Conservation (phyloP, 768 basidiomycete species). For the Termitomyces sp. region DNA sequence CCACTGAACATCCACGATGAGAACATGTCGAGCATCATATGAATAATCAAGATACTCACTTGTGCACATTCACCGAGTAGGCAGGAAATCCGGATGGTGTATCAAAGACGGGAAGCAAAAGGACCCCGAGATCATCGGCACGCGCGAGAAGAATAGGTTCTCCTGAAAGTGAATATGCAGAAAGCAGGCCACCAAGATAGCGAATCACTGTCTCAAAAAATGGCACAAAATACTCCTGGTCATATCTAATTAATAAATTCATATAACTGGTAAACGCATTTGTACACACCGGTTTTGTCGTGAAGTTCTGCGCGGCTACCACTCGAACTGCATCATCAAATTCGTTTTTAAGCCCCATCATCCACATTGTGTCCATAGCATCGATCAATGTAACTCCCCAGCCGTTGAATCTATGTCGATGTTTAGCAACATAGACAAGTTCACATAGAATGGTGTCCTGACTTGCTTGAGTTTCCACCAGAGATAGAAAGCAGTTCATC, state of each 20-base stretch:
- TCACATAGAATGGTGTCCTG: slow-evolving; percentile 12
- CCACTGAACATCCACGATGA: slow-evolving; percentile 18
- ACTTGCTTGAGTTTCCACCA: slow-evolving; percentile 47
- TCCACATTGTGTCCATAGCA: slow-evolving; percentile 74
- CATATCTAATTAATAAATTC: not conserved
- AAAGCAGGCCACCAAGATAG: slow-evolving; percentile 69
- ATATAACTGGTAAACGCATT: not conserved
- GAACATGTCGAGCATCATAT: not conserved
- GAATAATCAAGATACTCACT: slow-evolving; percentile 23
- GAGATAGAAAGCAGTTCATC: slow-evolving; percentile 49
- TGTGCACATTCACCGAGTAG: slow-evolving; percentile 53
- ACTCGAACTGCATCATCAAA: slow-evolving; percentile 53
- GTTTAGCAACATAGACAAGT: not conserved
- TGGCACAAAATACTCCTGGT: slow-evolving; percentile 31
- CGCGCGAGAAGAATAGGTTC: slow-evolving; percentile 52
- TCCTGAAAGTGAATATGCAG: slow-evolving; percentile 69
- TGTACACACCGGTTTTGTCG: slow-evolving; percentile 22
- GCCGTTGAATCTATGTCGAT: slow-evolving; percentile 26
- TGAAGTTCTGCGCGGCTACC: slow-evolving; percentile 41
- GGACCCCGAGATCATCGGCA: slow-evolving; percentile 62
- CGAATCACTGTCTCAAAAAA: slow-evolving; percentile 80
- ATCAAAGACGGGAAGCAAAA: slow-evolving; percentile 61
- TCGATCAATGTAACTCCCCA: slow-evolving; percentile 68
- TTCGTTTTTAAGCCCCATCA: slow-evolving; percentile 72
- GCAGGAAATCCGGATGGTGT: slow-evolving; percentile 57